Evolutionary conservation across 2,329 filamentous ascomycete species (phyloP).

Genomic region (Chaetomiaceae sp.): DNA sequence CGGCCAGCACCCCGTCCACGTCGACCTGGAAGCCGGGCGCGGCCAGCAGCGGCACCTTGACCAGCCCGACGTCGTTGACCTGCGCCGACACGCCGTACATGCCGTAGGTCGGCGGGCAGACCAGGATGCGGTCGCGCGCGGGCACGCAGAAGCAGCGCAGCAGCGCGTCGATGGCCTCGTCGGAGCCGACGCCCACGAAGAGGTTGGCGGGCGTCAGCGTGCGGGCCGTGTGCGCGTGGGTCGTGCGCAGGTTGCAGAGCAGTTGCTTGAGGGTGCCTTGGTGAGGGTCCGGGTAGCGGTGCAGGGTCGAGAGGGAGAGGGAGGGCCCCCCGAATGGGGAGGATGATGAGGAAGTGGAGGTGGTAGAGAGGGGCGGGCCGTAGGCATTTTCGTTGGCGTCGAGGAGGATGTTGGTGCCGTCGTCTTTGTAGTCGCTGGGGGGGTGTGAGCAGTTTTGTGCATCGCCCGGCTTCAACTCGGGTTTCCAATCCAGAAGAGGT

Average conservation of each 20-base stretch:
- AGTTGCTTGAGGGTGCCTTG: slow-evolving; percentile 79
- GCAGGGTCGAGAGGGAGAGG: slow-evolving; percentile 73
- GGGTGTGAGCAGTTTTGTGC: too few relatives aligned
- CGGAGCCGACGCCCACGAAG: slow-evolving; percentile 91
- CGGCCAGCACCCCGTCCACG: slow-evolving; percentile 58
- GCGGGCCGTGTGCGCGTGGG: slow-evolving; percentile 69
- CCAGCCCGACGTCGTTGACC: slow-evolving; percentile 83
- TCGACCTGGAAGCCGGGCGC: slow-evolving; percentile 70
- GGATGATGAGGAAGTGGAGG: slow-evolving; percentile 27
- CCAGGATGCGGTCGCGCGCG: slow-evolving; percentile 81
- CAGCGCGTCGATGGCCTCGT: slow-evolving; percentile 93
- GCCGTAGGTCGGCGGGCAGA: slow-evolving; percentile 94
- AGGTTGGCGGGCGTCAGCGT: slow-evolving; percentile 72
- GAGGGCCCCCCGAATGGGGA: slow-evolving; percentile 43
- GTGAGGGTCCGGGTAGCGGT: slow-evolving; percentile 96
- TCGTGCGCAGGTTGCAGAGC: slow-evolving; percentile 83
- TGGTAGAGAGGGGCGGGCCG: slow-evolving; percentile 59
- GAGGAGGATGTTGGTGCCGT: slow-evolving; percentile 90
- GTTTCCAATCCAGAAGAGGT: too few relatives aligned
- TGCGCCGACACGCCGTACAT: slow-evolving; percentile 96
- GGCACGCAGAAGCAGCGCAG: slow-evolving; percentile 90
- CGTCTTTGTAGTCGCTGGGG: slow-evolving; percentile 92
- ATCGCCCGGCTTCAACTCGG: too few relatives aligned
- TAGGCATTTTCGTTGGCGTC: slow-evolving; percentile 98
- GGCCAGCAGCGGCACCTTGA: slow-evolving; percentile 75